Base-by-base conservation (phyloP, 129 eudicot genomes). In the Helichrysum umbraculigerum region DNA sequence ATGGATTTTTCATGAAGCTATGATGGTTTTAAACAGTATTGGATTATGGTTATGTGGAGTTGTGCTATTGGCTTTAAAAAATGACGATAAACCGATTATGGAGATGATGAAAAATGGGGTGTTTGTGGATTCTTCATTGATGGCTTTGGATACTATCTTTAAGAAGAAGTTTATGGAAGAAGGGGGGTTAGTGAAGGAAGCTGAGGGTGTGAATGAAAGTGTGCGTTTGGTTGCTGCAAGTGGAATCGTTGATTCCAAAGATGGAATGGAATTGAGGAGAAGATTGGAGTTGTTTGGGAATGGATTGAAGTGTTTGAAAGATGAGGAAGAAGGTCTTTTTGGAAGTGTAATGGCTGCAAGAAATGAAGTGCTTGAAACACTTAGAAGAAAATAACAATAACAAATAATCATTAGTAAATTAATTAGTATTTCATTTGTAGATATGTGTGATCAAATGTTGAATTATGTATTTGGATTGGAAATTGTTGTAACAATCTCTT, bases 31-130 rank as follows among this genome's bases (percentile, higher is more conserved):
- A 57, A 78, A 63, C 72, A 82, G 74, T 72, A 78, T 7, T 28
- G 86, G 85, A 30, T 72, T 73, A 22, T 83, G 86, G 91, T 81
- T 85, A 1, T 86, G 86, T 33, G 86, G 89, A 41, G 78, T 89
- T n/a, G 81, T 89, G 50, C 9, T 87, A 63, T 80, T 86, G 2
- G 87, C 88, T 1, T 80, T 89, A 79, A 76, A 81, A 58, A 68
- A 82, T 19, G 84, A 82, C 62, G 64, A 9, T 42, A 29, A 51
- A 25, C 73, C 82, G 34, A 80, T 75, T 60, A 75, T 66, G 78
- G 82, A 82, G 30, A 63, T 81, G 5, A 76, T 28, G 25, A 25
- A 34, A 15, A 47, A 21, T 16, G 61, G 16, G 66, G 52, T n/a
- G 37, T 74, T 74, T 3, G 34, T 39, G 10, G 83, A 74, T 78